These are phyloP conservation scores for Leucoagaricus sp. DNA, from an alignment of 1,284 basidiomycete species.

Conservation along the genomic window DNA sequence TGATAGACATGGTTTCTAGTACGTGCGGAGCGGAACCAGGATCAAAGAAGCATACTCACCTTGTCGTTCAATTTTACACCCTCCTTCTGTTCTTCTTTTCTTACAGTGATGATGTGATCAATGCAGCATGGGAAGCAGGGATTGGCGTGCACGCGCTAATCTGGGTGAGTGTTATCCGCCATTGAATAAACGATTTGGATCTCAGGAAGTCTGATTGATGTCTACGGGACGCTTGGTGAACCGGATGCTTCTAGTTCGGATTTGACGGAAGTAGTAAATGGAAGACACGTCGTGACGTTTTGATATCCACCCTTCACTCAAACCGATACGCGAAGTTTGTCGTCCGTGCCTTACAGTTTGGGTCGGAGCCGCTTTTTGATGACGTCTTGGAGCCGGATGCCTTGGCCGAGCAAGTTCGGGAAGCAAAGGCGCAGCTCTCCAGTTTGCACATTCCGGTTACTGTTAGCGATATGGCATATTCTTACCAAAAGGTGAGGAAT, in stretches of 20 bases:
- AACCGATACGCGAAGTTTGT: constrained; percentile 69
- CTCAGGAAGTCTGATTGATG: neutral
- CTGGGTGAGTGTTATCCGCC: constrained; percentile 51
- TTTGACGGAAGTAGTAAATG: constrained; percentile 58
- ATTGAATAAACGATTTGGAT: neutral
- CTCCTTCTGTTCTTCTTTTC: constrained; percentile 8
- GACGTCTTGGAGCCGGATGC: constrained; percentile 49
- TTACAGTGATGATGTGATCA: constrained; percentile 62
- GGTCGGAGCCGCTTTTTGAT: constrained; percentile 77
- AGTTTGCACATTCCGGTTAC: constrained; percentile 66
- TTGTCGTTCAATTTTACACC: too few relatives aligned
- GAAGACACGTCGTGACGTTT: constrained; percentile 51
- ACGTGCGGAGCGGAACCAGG: constrained; percentile 23
- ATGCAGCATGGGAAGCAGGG: constrained; percentile 70
- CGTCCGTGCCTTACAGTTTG: constrained; percentile 67
- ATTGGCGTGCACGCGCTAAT: constrained; percentile 75
- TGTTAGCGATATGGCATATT: constrained; percentile 54
- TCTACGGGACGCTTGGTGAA: neutral
- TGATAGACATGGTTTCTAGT: constrained; percentile 68
- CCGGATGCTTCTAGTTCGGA: constrained; percentile 49
- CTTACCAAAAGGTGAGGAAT: constrained; percentile 39
- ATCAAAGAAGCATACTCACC: neutral
- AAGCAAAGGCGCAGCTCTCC: constrained; percentile 51
- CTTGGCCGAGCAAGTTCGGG: constrained; percentile 58
- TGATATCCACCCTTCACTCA: constrained; percentile 54